Evolutionary conservation across 2,329 filamentous ascomycete genomes (phyloP), one percentile per base, ranked within the genome.

Genomic region (Colletotrichum theobromicola): DNA sequence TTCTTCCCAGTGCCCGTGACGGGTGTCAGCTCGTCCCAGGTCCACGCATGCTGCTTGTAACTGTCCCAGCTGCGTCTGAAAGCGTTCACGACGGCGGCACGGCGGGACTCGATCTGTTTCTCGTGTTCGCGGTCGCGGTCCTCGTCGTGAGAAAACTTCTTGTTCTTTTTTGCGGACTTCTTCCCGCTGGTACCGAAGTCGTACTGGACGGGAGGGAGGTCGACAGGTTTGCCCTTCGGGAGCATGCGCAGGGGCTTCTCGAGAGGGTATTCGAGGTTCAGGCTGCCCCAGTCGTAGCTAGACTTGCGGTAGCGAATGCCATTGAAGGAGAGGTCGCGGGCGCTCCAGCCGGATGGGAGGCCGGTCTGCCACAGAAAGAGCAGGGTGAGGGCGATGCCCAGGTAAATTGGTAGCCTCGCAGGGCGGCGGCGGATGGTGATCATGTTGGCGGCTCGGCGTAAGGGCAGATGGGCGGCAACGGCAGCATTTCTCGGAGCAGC

Each of bases 41-140:
- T 82, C 89, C 89, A 92, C 2, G 90, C 90, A 76, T 90, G 82
- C 57, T 84, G 83, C 76, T 87, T 88, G 79, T 91, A 91, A 8
- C 87, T 85, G 30, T 85, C 81, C 90, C 90, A 88, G 75, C 84
- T 87, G 78, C 86, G 86, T 75, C 82, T 74, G 66, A 87, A 86
- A 15, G 84, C 83, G 61, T 81, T 76, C 70, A 82, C 83, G 68
- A 88, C 82, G 32, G 82, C 82, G 30, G 80, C 79, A 72, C 83
- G 83, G 42, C 86, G 82, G 7, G 81, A 78, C 16, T 80, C 77
- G 50, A 84, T 79, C 58, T 75, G 69, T 42, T 62, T 42, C 28
- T 57, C 55, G 37, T 57, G 61, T 12, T 75, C 69, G 28, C 63
- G 55, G 26, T 68, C 72, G 28, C 81, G 78, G 50, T 79, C 74